phyloP scores from a whole-genome alignment of 2,329 filamentous ascomycete species.

The Neocucurbitaria cava region DNA sequence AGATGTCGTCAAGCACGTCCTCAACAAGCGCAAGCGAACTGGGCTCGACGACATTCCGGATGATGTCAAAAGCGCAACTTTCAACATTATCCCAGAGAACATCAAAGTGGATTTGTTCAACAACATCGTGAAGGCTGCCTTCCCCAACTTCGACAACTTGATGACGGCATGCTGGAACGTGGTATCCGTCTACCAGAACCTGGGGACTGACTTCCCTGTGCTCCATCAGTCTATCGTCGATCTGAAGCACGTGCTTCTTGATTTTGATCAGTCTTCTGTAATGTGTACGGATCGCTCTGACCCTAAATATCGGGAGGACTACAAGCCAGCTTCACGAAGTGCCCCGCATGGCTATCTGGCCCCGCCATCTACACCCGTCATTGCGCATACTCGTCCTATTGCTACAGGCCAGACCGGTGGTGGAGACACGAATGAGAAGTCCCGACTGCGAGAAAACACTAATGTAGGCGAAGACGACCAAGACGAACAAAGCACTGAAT shows the following conservation, averaged over 20 bases:
- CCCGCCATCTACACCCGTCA: background rate
- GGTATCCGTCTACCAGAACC: conserved; percentile 33
- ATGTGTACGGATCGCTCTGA: conserved; percentile 4
- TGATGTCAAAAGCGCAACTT: conserved; percentile 26
- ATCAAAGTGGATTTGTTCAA: conserved; percentile 40
- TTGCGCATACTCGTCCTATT: background rate
- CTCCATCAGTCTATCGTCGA: conserved; percentile 33
- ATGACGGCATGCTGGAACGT: conserved; percentile 43
- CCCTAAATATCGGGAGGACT: conserved; percentile 4
- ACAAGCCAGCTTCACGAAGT: background rate
- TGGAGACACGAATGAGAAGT: no score
- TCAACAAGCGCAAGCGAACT: conserved; percentile 34
- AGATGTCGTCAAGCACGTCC: conserved; percentile 24
- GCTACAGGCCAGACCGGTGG: background rate
- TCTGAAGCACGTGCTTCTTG: conserved; percentile 33
- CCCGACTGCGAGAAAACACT: background rate
- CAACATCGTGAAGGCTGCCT: conserved; percentile 29
- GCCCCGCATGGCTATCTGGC: background rate
- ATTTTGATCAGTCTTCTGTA: conserved; percentile 28
- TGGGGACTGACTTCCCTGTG: conserved; percentile 34
- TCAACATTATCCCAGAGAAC: conserved; percentile 29
- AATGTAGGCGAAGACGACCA: background rate
- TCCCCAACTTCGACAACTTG: conserved; percentile 41
- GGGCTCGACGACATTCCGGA: conserved; percentile 31
- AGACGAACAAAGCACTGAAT: background rate